These are phyloP conservation scores for Phoenix roebelenii DNA, from an alignment of 176 grass and related monocot species.

Conservation along the genomic window DNA sequence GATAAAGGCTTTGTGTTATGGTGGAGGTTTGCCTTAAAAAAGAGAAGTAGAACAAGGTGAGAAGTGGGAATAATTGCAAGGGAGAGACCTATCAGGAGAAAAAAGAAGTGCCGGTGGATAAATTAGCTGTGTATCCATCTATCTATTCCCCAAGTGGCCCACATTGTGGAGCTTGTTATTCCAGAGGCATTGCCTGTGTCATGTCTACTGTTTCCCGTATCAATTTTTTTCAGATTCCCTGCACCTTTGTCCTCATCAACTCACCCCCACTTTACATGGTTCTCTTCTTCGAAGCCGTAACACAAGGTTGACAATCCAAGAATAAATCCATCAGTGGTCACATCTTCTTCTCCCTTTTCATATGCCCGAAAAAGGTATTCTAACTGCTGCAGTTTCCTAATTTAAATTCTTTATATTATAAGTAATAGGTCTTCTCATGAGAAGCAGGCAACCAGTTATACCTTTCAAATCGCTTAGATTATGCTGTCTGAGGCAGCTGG, in stretches of 20 bases:
- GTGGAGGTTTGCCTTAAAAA: constrained; percentile 57
- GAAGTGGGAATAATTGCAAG: constrained; percentile 56
- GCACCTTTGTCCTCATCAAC: constrained; percentile 23
- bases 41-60: constrained; percentile 25
- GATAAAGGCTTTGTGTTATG: not conserved
- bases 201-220: constrained; percentile 19
- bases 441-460: too few species aligned
- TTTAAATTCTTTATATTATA: too few species aligned
- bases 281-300: constrained; percentile 7
- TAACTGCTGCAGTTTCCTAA: too few species aligned
- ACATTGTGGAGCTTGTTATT: constrained; percentile 37
- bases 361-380: too few species aligned
- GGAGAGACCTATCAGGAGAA: constrained; percentile 27
- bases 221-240: constrained; percentile 25
- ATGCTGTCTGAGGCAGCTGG: too few species aligned
- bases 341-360: too few species aligned
- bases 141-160: constrained; percentile 34
- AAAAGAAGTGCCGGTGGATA: constrained; percentile 31
- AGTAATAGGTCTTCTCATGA: too few species aligned
- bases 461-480: too few species aligned
- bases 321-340: too few species aligned
- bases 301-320: not conserved
- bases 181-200: constrained; percentile 19
- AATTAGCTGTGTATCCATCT: constrained; percentile 27
- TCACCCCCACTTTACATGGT: constrained; percentile 18